Percentiles rank a stretch among this genome's conserved stretches.
phyloP scores from a whole-genome alignment of 306 rosid species.

The Trifolium subterraneum region DNA sequence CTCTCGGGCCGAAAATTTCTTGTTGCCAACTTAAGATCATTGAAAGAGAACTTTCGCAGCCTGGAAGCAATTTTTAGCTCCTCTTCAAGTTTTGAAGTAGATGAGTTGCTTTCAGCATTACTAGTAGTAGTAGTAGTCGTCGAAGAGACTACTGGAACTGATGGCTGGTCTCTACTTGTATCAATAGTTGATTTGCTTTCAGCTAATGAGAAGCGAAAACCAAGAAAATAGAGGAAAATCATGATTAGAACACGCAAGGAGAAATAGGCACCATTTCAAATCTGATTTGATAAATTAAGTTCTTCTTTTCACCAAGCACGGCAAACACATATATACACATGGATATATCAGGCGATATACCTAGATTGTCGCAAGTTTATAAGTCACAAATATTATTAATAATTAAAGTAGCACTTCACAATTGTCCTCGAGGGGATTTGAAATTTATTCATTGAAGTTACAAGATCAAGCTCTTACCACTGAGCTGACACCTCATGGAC shows the following conservation, averaged over 20 bases:
- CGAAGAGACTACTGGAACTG: constrained; percentile 69
- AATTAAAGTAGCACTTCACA: too few species aligned
- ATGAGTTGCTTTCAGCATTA: constrained; percentile 86
- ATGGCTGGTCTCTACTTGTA: constrained; percentile 85
- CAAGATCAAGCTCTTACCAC: too few species aligned
- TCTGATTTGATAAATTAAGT: constrained; percentile 28
- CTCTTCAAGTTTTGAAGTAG: constrained; percentile 84
- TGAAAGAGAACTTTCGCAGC: constrained; percentile 80
- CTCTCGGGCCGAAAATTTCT: constrained; percentile 98
- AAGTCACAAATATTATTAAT: not conserved
- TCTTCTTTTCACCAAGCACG: not conserved
- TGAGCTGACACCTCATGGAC: too few species aligned
- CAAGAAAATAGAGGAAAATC: constrained; percentile 1
- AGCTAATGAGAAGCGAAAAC: constrained; percentile 43
- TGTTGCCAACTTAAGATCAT: constrained; percentile 92
- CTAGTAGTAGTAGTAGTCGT: constrained; percentile 76
- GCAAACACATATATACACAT: not conserved
- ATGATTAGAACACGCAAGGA: constrained; percentile 18
- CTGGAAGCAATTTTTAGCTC: constrained; percentile 93
- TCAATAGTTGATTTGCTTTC: constrained; percentile 77
- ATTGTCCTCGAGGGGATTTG: too few species aligned
- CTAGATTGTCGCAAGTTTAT: not conserved
- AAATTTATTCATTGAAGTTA: too few species aligned
- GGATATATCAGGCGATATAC: not conserved
- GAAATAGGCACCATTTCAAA: constrained; percentile 3